phyloP scores from a whole-genome alignment of 345 rosid species.

The Gossypium ekmanianum region DNA sequence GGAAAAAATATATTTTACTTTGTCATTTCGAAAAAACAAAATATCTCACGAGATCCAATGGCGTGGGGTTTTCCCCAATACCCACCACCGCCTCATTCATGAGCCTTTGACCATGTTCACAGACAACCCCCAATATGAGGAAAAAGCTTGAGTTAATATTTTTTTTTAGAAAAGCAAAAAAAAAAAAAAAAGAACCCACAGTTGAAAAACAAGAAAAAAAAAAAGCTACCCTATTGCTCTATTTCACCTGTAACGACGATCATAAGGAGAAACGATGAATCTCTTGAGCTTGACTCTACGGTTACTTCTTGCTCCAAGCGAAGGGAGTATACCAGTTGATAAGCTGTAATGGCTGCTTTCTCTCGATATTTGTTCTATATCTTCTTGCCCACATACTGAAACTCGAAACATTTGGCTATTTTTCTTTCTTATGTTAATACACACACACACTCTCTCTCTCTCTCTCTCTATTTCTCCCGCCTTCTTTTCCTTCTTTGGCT shows the following conservation, averaged over 20 bases:
- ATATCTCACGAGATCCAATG: constrained; percentile 25
- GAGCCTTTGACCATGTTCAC: neutral
- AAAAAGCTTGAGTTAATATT: no score
- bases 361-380: constrained; percentile 71
- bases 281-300: constrained; percentile 66
- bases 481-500: neutral
- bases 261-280: constrained; percentile 69
- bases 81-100: neutral
- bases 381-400: constrained; percentile 54
- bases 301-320: constrained; percentile 86
- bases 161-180: neutral
- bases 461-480: neutral
- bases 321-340: constrained; percentile 74
- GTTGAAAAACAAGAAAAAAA: neutral
- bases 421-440: neutral
- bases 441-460: neutral
- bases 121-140: no score
- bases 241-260: constrained; percentile 72
- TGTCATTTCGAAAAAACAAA: neutral
- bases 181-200: neutral
- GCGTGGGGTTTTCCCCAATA: neutral
- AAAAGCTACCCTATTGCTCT: neutral
- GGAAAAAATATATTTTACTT: neutral
- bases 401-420: constrained; percentile 21
- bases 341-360: constrained; percentile 93